Percentiles rank a stretch among this genome's conserved stretches.
These are phyloP conservation scores for Evansstolkia leycettana DNA, from an alignment of 495 filamentous ascomycete species.

Conservation along the genomic window DNA sequence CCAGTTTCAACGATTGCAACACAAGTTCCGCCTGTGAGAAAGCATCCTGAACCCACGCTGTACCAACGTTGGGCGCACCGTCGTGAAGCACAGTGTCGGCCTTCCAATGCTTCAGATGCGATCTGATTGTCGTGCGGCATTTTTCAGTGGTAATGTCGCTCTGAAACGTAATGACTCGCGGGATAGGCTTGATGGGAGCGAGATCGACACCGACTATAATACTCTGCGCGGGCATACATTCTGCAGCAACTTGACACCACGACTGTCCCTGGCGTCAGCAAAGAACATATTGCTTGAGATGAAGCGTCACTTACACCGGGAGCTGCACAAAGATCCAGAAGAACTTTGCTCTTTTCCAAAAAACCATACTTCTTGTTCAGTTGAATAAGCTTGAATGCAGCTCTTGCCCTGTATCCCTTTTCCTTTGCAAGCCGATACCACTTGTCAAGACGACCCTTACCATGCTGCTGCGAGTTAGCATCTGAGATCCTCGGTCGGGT, in stretches of 20 bases:
- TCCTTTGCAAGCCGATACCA: slow-evolving; percentile 96
- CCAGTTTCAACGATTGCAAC: slow-evolving; percentile 80
- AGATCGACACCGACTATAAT: slow-evolving; percentile 94
- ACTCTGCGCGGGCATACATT: slow-evolving; percentile 82
- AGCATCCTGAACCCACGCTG: slow-evolving; percentile 96
- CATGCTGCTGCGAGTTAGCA: slow-evolving; percentile 45
- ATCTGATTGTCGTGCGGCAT: slow-evolving; percentile 80
- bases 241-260: slow-evolving; percentile 97
- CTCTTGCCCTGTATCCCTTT: slow-evolving; percentile 92
- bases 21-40: slow-evolving; percentile 96
- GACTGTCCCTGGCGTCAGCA: slow-evolving; percentile 41
- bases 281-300: background rate
- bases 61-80: slow-evolving; percentile 95
- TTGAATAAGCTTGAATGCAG: slow-evolving; percentile 97
- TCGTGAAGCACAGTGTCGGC: slow-evolving; percentile 96
- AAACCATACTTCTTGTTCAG: slow-evolving; percentile 99
- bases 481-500: background rate
- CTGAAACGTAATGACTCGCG: slow-evolving; percentile 87
- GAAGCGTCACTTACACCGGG: slow-evolving; percentile 59
- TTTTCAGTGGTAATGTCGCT: slow-evolving; percentile 97
- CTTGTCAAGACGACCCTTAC: slow-evolving; percentile 98
- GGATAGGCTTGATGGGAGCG: slow-evolving; percentile 89
- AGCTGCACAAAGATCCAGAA: slow-evolving; percentile 93
- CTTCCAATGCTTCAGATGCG: slow-evolving; percentile 93
- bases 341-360: slow-evolving; percentile 88